These are phyloP conservation scores for Hypoxylon lenormandii DNA, from an alignment of 495 filamentous ascomycete genomes.

Conservation along the genomic window DNA sequence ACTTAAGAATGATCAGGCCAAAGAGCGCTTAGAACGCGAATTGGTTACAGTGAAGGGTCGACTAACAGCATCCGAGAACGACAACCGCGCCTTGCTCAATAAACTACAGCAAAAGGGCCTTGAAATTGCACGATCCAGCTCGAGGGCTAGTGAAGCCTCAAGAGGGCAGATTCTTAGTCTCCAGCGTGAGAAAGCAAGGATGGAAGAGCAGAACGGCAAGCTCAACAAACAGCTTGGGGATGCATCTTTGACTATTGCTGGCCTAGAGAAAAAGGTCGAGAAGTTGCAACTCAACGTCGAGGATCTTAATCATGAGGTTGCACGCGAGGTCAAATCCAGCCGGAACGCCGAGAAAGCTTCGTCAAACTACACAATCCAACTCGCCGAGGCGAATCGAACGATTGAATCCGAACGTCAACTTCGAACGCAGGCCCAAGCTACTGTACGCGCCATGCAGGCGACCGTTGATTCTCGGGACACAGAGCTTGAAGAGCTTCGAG, in stretches of 20 bases:
- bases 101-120: conserved; percentile 98
- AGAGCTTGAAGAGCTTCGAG: conserved; percentile 81
- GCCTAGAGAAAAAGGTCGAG: conserved; percentile 94
- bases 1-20: conserved; percentile 87
- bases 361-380: conserved; percentile 82
- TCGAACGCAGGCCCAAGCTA: conserved; percentile 84
- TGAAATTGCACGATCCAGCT: conserved; percentile 91
- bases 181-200: conserved; percentile 83
- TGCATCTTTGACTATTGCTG: conserved; percentile 82
- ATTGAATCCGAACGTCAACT: conserved; percentile 92
- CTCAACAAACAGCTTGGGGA: conserved; percentile 88
- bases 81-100: conserved; percentile 93
- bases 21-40: conserved; percentile 90
- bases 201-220: conserved; percentile 85
- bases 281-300: conserved; percentile 89
- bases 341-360: conserved; percentile 90
- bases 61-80: conserved; percentile 92
- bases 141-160: conserved; percentile 85
- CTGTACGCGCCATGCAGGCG: conserved; percentile 80
- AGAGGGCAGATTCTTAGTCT: conserved; percentile 79
- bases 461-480: conserved; percentile 79
- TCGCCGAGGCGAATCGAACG: conserved; percentile 87
- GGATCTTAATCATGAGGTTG: conserved; percentile 93
- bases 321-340: conserved; percentile 87
- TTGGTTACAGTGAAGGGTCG: conserved; percentile 92